phyloP scores from a whole-genome alignment of 192 early-diverging fungal genomes.

The Tieghemiomyces parasiticus region DNA sequence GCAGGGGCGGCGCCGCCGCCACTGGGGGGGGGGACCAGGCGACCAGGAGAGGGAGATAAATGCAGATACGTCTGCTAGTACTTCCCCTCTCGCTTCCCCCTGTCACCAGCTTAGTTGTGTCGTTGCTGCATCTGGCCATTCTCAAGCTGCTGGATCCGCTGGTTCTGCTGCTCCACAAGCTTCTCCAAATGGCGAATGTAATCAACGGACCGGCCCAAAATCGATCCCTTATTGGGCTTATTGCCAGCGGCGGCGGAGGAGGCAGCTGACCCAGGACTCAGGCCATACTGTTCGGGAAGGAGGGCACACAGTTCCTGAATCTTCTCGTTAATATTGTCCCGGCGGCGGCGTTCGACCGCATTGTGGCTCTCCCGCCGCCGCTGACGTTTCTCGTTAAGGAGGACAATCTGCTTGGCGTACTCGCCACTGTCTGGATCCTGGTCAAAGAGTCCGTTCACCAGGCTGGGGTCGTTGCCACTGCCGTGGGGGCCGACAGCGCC shows the following conservation, averaged over 20 bases:
- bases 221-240: conserved; percentile 95
- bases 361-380: conserved; percentile 94
- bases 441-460: conserved; percentile 13
- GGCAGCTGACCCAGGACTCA: too few relatives aligned
- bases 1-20: too few relatives aligned
- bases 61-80: not conserved
- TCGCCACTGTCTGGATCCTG: conserved; percentile 6
- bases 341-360: conserved; percentile 87
- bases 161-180: conserved; percentile 42
- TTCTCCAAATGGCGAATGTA: conserved; percentile 74
- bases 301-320: conserved; percentile 81
- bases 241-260: conserved; percentile 58
- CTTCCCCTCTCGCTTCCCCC: not conserved
- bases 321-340: conserved; percentile 98
- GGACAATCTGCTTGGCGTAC: conserved; percentile 12
- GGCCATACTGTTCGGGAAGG: conserved; percentile 65
- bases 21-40: too few relatives aligned
- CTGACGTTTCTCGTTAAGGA: conserved; percentile 69
- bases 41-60: not conserved
- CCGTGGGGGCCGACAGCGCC: too few relatives aligned
- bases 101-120: conserved; percentile 27
- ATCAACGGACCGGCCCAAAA: conserved; percentile 84
- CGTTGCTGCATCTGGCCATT: conserved; percentile 23
- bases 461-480: conserved; percentile 17
- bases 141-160: conserved; percentile 61